Evolutionary conservation across 148 eudicot species (phyloP).

Genomic region (Cornus florida): DNA sequence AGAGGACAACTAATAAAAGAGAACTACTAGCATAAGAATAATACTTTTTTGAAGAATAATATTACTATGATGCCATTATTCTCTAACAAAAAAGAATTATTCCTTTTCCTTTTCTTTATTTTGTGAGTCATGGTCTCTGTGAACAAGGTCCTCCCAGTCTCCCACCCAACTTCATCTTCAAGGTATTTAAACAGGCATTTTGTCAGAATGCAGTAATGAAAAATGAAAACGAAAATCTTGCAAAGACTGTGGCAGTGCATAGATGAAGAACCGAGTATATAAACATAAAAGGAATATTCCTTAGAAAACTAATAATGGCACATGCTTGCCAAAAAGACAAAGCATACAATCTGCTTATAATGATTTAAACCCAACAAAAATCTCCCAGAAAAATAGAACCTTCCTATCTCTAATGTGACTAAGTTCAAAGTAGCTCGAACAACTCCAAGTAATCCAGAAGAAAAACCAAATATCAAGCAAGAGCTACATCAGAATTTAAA

Average conservation of each 20-base stretch:
- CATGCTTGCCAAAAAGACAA: background rate
- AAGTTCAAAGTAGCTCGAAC: background rate
- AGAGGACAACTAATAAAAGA: background rate
- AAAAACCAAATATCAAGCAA: constrained; percentile 3
- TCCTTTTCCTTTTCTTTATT: background rate
- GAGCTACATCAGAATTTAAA: background rate
- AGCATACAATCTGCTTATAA: background rate
- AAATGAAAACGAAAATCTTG: background rate
- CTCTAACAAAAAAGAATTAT: background rate
- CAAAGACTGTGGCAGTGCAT: background rate
- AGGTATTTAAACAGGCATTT: background rate
- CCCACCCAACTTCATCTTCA: background rate
- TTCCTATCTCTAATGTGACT: background rate
- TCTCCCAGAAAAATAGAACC: background rate
- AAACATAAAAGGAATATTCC: background rate
- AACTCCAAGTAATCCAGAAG: constrained; percentile 1
- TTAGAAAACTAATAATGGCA: background rate
- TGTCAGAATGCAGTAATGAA: background rate
- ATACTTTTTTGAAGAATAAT: background rate
- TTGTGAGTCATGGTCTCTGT: background rate
- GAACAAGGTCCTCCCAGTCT: background rate
- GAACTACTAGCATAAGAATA: background rate
- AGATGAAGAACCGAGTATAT: background rate
- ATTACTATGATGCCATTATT: background rate
- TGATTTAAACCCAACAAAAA: background rate